Base-by-base conservation (phyloP, 176 grass and related monocot genomes). In the Themeda triandra region DNA sequence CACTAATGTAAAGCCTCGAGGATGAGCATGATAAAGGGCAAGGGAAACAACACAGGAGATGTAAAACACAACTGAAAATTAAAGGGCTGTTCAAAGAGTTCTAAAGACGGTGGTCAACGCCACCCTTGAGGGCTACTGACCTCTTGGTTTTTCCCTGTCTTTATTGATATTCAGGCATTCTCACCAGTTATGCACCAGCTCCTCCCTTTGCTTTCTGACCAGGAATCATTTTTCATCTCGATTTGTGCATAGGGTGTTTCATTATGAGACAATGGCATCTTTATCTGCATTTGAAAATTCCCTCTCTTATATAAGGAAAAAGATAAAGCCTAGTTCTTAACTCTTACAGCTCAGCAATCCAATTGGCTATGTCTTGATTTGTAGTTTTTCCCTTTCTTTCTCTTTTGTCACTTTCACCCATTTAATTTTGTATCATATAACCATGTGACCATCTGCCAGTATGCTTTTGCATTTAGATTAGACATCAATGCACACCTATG, bases 61-160 rank as follows among this genome's bases (percentile, higher is more conserved):
- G 76, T 73, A 91, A 78, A 83, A 91, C 35, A 66, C 17, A 71
- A 36, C 71, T 46, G 75, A 83, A 82, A 86, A 41, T 82, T 71
- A 80, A 82, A 85, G 56, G 30, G 67, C 23, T 66, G 66, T 35
- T 64, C 80, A 84, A 89, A 88, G 76, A 91, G 84, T 73, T 88
- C 31, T 86, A 88, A 91, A 92, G 87, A 92, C 75, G 74, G 66
- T 86, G 81, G 93, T 98, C 92, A 95, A 95, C 48, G 44, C 80
- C 76, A 81, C 70, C 87, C 85, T 92, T 44, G 85, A 84, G 82
- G 85, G 90, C 77, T 92, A 87, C 91, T 83, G 74, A 77, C 44
- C 29, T 75, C 64, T 83, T 86, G 76, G 48, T 84, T 92, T 83
- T n/a, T 8, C 41, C 76, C 6, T 92, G 79, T 91, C 91, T 95